Conservation (phyloP, 495 filamentous ascomycete genomes). For the Bathelium albidoporum region DNA sequence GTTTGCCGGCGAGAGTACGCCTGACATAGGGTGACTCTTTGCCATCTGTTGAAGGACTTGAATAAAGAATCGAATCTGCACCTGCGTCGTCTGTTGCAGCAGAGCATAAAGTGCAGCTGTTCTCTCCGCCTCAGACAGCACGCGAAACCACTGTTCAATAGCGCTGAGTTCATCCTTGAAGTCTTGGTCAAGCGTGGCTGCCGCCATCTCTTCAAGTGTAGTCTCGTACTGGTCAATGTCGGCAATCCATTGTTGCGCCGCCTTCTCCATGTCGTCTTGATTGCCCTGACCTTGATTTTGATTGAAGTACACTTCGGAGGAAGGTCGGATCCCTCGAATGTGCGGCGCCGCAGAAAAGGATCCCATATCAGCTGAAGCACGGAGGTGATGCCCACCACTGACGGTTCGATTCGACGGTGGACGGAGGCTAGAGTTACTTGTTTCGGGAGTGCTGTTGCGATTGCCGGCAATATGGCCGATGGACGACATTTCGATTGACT, state of each 20-base stretch:
- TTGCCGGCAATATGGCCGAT: constrained; percentile 60
- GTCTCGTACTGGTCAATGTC: constrained; percentile 98
- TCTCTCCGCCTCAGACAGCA: constrained; percentile 90
- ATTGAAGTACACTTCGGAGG: constrained; percentile 85
- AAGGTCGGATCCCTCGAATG: constrained; percentile 74
- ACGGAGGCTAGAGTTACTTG: constrained; percentile 65
- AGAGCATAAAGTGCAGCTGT: constrained; percentile 93
- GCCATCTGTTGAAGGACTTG: constrained; percentile 98
- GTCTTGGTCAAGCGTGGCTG: constrained; percentile 93
- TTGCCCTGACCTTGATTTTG: constrained; percentile 56
- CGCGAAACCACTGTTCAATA: constrained; percentile 98
- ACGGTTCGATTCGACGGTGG: constrained; percentile 79
- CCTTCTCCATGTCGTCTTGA: constrained; percentile 81
- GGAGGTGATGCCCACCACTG: constrained; percentile 69
- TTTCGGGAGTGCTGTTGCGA: constrained; percentile 95
- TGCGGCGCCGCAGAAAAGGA: constrained; percentile 65
- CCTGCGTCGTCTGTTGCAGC: constrained; percentile 95
- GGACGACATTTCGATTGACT: constrained; percentile 45
- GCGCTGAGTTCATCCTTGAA: constrained; percentile 98
- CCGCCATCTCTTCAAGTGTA: constrained; percentile 96
- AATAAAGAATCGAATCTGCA: constrained; percentile 98
- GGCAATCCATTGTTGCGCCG: constrained; percentile 95
- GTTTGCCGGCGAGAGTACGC: constrained; percentile 86
- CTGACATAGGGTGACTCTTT: constrained; percentile 94
- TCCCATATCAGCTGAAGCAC: constrained; percentile 95